Evolutionary conservation across 75 land plant species (phyloP), one percentile per base, ranked within the genome.

Genomic region (Chamaecyparis obtusa): DNA sequence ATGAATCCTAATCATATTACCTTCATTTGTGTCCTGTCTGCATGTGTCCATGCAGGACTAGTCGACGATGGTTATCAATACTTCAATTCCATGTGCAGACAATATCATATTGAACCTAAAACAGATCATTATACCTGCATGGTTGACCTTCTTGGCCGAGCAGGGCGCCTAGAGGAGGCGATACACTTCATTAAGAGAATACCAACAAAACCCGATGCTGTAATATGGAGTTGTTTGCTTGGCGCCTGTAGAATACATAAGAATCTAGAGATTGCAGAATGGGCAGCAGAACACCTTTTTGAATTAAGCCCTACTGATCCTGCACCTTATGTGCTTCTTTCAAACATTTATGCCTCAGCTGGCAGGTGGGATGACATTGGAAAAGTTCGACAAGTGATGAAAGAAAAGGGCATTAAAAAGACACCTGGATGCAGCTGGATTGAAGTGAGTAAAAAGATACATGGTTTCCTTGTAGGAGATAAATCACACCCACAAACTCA

Each of bases 381-480:
- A 41, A 83, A 83, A 15, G 55, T 44, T 37, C 21, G 84, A 48
- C 37, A 83, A 83, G 15, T 48, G 32, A 44, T 83, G 84, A 30
- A 83, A 48, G 84, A 83, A 15, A 37, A 14, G 33, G 36, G 76
- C 33, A 74, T 74, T 11, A 74, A 74, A 74, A 74, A 74, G 7
- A 30, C 36, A 13, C 76, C 76, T 33, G 76, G 36, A 74, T 74
- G 76, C 76, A 74, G 76, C 33, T 74, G 76, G 76, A 74, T 74
- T 74, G 76, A 74, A 8, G 76, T 74, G 36, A 14, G 36, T 74
- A 74, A 74, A 13, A 30, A 74, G 76, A 33, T 74, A 32, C 76
- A 74, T 74, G 36, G 36, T 74, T 74, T 74, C 76, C 33, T 74
- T 11, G 88, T 85, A 21, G 92, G 87, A 57, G 92, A 88, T 76